These are phyloP conservation scores for Auxenochlorella protothecoides DNA, from an alignment of 139 green algal species.

Conservation along the genomic window DNA sequence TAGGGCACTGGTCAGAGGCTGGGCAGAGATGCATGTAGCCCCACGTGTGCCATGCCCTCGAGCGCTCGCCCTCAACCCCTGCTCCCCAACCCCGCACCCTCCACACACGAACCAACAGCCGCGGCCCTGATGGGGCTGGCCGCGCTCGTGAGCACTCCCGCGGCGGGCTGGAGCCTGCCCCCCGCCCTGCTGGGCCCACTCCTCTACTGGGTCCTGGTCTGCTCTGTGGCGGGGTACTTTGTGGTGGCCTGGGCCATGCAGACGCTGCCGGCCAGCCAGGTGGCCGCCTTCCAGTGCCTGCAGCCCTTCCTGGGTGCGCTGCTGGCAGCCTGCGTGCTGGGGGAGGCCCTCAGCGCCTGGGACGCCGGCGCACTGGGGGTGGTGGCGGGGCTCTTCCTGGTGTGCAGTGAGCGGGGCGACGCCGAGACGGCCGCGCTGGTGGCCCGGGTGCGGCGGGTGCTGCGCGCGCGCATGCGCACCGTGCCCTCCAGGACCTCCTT, in stretches of 20 bases:
- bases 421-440: too few relatives aligned
- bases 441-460: too few relatives aligned
- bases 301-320: slow-evolving; percentile 56
- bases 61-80: not conserved
- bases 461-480: too few relatives aligned
- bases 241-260: slow-evolving; percentile 47
- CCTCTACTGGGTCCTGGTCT: slow-evolving; percentile 53
- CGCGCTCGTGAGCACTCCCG: slow-evolving; percentile 8
- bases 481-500: too few relatives aligned
- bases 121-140: slow-evolving; percentile 30
- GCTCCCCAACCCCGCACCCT: not conserved
- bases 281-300: slow-evolving; percentile 56
- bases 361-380: slow-evolving; percentile 48
- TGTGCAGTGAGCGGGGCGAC: not conserved
- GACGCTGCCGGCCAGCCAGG: slow-evolving; percentile 46
- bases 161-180: slow-evolving; percentile 27
- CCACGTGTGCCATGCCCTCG: too few relatives aligned
- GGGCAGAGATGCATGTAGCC: too few relatives aligned
- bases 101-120: slow-evolving; percentile 1
- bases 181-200: slow-evolving; percentile 28
- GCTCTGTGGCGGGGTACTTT: slow-evolving; percentile 49
- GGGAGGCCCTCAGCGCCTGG: slow-evolving; percentile 38
- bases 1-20: not conserved
- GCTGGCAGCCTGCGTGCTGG: slow-evolving; percentile 42
- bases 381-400: slow-evolving; percentile 35